These are phyloP conservation scores for Xylariales sp. DNA, from an alignment of 2,329 filamentous ascomycete genomes.

Conservation along the genomic window DNA sequence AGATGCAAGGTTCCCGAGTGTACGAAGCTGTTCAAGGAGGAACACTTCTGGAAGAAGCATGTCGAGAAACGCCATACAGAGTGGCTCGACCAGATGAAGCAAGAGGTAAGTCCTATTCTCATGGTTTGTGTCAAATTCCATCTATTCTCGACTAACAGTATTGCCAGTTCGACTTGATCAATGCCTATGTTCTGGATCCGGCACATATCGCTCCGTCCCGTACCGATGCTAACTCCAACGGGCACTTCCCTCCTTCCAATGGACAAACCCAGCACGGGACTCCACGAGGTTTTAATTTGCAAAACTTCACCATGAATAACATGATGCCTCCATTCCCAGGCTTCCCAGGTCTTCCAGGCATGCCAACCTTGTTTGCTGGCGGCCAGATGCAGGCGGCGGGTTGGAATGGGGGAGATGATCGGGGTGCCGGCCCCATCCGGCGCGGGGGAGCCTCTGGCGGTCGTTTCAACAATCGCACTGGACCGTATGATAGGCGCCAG, in stretches of 20 bases:
- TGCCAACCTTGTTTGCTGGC: constrained; percentile 49
- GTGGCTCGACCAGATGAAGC: constrained; percentile 75
- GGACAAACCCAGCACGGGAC: constrained; percentile 76
- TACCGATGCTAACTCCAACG: constrained; percentile 91
- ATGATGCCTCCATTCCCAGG: constrained; percentile 55
- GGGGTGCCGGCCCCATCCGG: constrained; percentile 62
- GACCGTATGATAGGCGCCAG: constrained; percentile 69
- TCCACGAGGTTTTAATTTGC: constrained; percentile 85
- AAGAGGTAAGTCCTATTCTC: constrained; percentile 63
- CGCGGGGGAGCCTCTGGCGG: constrained; percentile 59
- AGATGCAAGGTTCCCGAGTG: constrained; percentile 96
- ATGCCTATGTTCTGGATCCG: constrained; percentile 90
- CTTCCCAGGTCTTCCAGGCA: constrained; percentile 50
- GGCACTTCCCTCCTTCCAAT: constrained; percentile 82
- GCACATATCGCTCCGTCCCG: constrained; percentile 90
- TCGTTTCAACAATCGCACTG: constrained; percentile 57
- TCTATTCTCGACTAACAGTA: constrained; percentile 7
- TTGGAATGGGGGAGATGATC: constrained; percentile 49
- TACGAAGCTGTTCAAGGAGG: constrained; percentile 94
- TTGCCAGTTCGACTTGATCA: constrained; percentile 76
- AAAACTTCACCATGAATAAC: constrained; percentile 60
- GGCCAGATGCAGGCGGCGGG: constrained; percentile 37
- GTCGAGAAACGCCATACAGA: constrained; percentile 92
- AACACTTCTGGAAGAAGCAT: constrained; percentile 97
- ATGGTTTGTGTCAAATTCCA: neutral